Evolutionary conservation across 257 asterid genomes (phyloP), one percentile per base, ranked within the genome.

Genomic region (Mentha longifolia): DNA sequence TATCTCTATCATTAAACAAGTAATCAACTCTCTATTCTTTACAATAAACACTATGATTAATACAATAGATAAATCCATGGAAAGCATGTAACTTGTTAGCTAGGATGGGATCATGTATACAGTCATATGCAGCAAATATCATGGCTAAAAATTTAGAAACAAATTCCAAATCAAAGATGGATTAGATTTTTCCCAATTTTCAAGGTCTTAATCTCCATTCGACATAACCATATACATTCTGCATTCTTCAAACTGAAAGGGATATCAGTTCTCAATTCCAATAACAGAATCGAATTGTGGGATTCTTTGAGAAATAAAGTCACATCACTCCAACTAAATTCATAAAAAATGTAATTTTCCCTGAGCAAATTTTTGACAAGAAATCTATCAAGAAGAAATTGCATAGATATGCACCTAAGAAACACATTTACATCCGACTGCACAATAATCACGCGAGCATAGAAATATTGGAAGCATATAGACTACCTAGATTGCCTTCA

Each of bases 71-170:
- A 47, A 61, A 55, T 12, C 49, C 17, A 43, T 42, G 17, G 66
- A 51, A 39, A 22, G 20, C 13, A 57, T 19, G 12, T 59, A 51
- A 61, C 51, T 9, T 4, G 61, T 28, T 37, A 41, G 2, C 16
- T 31, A 33, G 30, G 30, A 54, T 42, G 5, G 28, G 31, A 35
- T 3, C 31, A 6, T n/a, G 41, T 46, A 22, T 31, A 22, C 25
- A 13, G 9, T 74, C 39, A 35, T 35, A 70, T 11, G 17, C 9
- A 54, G 64, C 47, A 47, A 37, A 74, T 22, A 22, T 8, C 28
- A 12, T 6, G 4, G 74, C 50, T 11, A 22, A 61, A 61, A 69
- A 58, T 30, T 25, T n/a, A 33, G 39, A 43, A 41, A 68, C 66
- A 61, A 31, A 50, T 25, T 61, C 1, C 16, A 20, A 61, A 37